phyloP scores from a whole-genome alignment of 768 basidiomycete genomes.

The Podaxis sp. region DNA sequence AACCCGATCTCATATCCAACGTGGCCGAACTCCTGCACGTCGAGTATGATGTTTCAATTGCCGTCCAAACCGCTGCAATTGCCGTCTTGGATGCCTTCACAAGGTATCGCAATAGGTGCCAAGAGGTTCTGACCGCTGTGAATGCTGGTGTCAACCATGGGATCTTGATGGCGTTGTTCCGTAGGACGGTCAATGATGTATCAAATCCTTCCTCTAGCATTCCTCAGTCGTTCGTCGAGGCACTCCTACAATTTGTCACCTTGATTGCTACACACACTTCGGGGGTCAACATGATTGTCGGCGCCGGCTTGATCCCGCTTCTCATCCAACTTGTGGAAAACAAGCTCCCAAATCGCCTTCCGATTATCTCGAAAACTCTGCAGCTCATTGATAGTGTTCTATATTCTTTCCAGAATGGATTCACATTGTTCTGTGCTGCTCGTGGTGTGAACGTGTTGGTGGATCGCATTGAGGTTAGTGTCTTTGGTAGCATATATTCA shows the following conservation, averaged over 20 bases:
- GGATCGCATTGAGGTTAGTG: slow-evolving; percentile 78
- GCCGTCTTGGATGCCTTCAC: slow-evolving; percentile 89
- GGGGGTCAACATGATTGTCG: slow-evolving; percentile 91
- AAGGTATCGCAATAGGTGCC: slow-evolving; percentile 77
- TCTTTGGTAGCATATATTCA: not conserved
- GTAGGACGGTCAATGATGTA: slow-evolving; percentile 77
- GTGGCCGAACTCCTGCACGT: slow-evolving; percentile 88
- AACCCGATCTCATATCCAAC: slow-evolving; percentile 88
- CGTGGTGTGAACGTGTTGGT: slow-evolving; percentile 86
- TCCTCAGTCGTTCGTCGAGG: slow-evolving; percentile 79
- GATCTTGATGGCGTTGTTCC: slow-evolving; percentile 84
- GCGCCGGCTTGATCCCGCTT: slow-evolving; percentile 87
- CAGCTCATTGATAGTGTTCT: slow-evolving; percentile 90
- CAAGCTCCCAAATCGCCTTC: slow-evolving; percentile 62
- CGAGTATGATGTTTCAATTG: slow-evolving; percentile 65
- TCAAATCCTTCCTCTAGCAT: slow-evolving; percentile 62
- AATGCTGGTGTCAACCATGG: slow-evolving; percentile 98
- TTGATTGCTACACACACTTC: slow-evolving; percentile 83
- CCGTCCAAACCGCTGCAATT: slow-evolving; percentile 82
- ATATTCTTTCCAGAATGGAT: slow-evolving; percentile 86
- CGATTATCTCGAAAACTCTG: slow-evolving; percentile 86
- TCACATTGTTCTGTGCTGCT: slow-evolving; percentile 81
- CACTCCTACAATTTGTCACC: slow-evolving; percentile 82
- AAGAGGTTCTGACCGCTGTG: slow-evolving; percentile 86
- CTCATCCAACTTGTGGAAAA: slow-evolving; percentile 90